Evolutionary conservation across 805 yeast species (phyloP), one percentile per base, ranked within the genome.

Genomic region (Metschnikowia vanudenii): DNA sequence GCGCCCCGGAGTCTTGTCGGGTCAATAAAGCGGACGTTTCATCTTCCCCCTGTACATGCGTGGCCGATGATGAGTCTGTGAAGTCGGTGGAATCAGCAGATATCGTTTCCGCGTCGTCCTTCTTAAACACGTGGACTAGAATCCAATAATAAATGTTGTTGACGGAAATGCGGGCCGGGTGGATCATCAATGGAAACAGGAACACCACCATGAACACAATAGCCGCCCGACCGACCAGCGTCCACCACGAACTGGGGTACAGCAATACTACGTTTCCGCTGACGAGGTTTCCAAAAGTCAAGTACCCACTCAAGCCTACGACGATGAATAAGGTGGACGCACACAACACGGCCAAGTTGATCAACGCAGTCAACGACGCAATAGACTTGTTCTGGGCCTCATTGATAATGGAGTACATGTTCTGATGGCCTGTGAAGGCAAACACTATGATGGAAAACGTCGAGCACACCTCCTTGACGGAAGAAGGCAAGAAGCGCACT

Each of bases 381-480:
- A 78, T 67, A 0, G 85, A 68, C 50, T 75, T 76, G 54, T 81
- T 81, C 26, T 64, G 66, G 26, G 91, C 76, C 67, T 92, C 97
- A 58, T 91, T 92, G 45, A 90, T 79, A 45, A 91, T 79, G 1
- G 96, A 81, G 58, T 88, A 89, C 89, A 88, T 88, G 67, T 92
- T 92, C 64, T 92, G 97, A 61, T 92, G 97, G 58, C 97, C 94
- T 0, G 97, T 92, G 66, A 82, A 92, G 0, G 97, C 96, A 72
- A 92, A 91, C 13, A 92, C 92, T 55, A 90, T 83, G 53, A 91
- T 86, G n/a, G 97, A 95, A 62, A 91, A 81, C 11, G 94, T 81
- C 22, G 69, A 61, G 20, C 85, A 75, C 16, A 91, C 73, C 14
- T 50, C 80, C 50, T 54, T 74, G 46, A 47, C 77, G 59, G 42